Evolutionary conservation across 805 yeast species (phyloP), one percentile per base, ranked within the genome.

Genomic region (Myxozyma vanderwaltii): DNA sequence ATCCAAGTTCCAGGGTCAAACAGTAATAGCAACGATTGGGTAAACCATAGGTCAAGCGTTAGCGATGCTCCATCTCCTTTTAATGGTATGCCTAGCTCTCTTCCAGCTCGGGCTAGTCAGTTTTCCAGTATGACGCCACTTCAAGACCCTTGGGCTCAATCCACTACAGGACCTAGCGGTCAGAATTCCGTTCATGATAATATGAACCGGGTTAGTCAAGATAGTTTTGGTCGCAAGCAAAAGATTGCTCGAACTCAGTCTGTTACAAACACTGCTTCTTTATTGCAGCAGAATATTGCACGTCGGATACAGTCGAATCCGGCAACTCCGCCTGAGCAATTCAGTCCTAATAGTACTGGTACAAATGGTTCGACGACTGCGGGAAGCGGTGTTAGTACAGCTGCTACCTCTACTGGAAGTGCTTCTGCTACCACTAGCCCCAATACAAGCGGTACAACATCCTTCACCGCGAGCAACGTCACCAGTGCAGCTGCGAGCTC

Each of bases 191-290:
- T 59, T 13, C 60, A 58, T n/a, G 63, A 61, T 31, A 51, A 48
- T n/a, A 56, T 36, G 45, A 59, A 38, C 45, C 54, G 63, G 27
- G 45, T 43, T 21, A 59, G 38, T 21, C 56, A 51, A 44, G 67
- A 63, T 36, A 50, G 44, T 5, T 60, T 63, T 27, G 67, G 67
- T 17, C 57, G 67, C 19, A 63, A 63, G 51, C 67, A 63, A 51
- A 63, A 63, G 38, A 61, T 64, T 23, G 65, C 66, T 19, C 59
- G 67, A 33, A 64, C 67, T 13, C 58, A 56, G 45, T 63, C 66
- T 21, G 45, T 59, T 21, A 54, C 66, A 13, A 56, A 51, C 29
- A 62, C 65, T 7, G 46, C 60, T n/a, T 58, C 65, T 35, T 24
- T 63, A 24, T 39, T 61, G 44, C 64, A 63, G 49, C 65, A 63